These are phyloP conservation scores for Tetracentron sinense DNA, from an alignment of 164 flowering plant species.

Conservation along the genomic window DNA sequence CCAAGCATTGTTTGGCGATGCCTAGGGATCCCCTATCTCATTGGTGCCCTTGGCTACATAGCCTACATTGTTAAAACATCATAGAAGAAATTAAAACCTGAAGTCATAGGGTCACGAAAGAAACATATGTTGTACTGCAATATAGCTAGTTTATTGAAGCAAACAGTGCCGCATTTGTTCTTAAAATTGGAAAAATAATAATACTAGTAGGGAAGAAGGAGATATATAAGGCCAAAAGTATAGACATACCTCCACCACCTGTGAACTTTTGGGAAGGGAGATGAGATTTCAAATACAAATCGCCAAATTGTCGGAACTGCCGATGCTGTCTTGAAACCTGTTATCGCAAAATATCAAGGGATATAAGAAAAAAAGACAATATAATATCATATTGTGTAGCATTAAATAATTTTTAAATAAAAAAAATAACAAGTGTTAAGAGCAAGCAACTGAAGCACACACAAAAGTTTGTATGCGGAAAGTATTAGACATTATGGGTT, in stretches of 20 bases:
- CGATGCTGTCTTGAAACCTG: constrained; percentile 43
- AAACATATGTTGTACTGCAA: too few species aligned
- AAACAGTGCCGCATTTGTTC: too few species aligned
- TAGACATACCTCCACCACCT: constrained; percentile 38
- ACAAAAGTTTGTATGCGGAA: background rate
- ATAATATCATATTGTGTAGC: background rate
- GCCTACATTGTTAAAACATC: background rate
- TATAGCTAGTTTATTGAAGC: too few species aligned
- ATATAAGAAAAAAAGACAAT: background rate
- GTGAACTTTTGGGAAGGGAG: constrained; percentile 21
- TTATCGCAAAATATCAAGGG: background rate
- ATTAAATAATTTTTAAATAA: background rate
- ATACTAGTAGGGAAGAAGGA: background rate
- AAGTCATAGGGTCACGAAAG: background rate
- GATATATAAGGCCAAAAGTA: too few species aligned
- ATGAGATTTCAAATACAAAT: constrained; percentile 25
- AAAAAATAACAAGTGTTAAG: background rate
- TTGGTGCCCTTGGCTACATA: too few species aligned
- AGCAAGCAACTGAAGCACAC: background rate
- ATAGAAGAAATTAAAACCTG: background rate
- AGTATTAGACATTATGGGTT: too few species aligned
- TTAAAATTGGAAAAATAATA: background rate
- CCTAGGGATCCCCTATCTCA: too few species aligned
- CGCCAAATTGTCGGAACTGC: constrained; percentile 32
- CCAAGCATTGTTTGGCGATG: too few species aligned